Conservation (phyloP, 768 basidiomycete genomes). For the Suillus clintonianus region DNA sequence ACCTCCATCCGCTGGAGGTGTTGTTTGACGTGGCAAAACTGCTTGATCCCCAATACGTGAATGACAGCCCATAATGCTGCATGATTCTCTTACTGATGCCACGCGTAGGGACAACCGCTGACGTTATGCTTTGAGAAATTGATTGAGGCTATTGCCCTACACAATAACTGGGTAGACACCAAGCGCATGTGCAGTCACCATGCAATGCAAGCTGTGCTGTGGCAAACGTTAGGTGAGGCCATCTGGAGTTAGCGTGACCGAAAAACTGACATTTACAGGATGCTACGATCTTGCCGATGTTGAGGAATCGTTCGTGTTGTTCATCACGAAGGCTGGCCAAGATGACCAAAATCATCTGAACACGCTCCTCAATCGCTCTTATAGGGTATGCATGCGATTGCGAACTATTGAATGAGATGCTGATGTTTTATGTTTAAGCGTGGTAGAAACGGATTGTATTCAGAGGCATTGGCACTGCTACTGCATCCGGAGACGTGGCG, state of each 20-base stretch:
- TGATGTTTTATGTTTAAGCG: slow-evolving; percentile 40
- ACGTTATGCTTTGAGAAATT: slow-evolving; percentile 69
- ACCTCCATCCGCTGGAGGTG: slow-evolving; percentile 75
- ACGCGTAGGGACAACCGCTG: slow-evolving; percentile 65
- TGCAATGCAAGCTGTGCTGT: slow-evolving; percentile 71
- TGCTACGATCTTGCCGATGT: slow-evolving; percentile 63
- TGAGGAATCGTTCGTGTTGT: slow-evolving; percentile 70
- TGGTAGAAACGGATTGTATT: slow-evolving; percentile 70
- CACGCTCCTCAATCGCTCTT: slow-evolving; percentile 64
- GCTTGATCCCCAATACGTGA: slow-evolving; percentile 63
- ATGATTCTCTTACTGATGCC: background rate
- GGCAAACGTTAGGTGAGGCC: slow-evolving; percentile 64
- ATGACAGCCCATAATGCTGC: slow-evolving; percentile 14
- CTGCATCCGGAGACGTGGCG: slow-evolving; percentile 73
- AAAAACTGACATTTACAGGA: slow-evolving; percentile 42
- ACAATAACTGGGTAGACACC: slow-evolving; percentile 70
- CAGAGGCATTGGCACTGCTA: slow-evolving; percentile 59
- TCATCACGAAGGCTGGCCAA: slow-evolving; percentile 60
- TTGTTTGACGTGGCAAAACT: slow-evolving; percentile 78
- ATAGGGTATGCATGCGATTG: slow-evolving; percentile 48
- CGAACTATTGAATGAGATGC: background rate
- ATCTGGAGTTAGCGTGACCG: background rate
- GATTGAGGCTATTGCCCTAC: slow-evolving; percentile 63
- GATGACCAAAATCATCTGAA: slow-evolving; percentile 64
- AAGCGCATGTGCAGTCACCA: slow-evolving; percentile 71